These are phyloP conservation scores for Fusarium chaquense DNA, from an alignment of 2,329 filamentous ascomycete species.

Conservation along the genomic window DNA sequence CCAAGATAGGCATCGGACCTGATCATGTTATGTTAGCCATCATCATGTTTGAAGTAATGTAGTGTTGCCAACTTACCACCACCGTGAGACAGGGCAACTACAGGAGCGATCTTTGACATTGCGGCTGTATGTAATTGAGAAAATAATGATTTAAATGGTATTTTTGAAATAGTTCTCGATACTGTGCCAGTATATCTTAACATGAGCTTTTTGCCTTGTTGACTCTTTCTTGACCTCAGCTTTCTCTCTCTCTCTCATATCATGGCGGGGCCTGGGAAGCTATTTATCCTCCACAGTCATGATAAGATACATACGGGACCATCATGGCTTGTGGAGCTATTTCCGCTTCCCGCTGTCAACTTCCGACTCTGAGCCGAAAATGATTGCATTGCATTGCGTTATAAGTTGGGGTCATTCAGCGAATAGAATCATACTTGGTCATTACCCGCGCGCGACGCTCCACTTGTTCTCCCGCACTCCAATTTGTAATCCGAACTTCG, in stretches of 20 bases:
- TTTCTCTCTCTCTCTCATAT: background rate
- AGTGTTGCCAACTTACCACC: constrained; percentile 53
- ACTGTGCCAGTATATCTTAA: constrained; percentile 13
- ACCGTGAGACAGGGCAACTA: constrained; percentile 63
- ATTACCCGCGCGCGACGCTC: constrained; percentile 49
- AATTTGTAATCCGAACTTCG: constrained; percentile 39
- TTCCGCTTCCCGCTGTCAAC: constrained; percentile 27
- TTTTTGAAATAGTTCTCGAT: constrained; percentile 18
- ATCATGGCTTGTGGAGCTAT: constrained; percentile 41
- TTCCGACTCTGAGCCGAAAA: constrained; percentile 20
- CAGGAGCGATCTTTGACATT: constrained; percentile 58
- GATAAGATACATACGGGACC: constrained; percentile 22
- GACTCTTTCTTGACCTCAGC: background rate
- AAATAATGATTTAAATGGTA: background rate
- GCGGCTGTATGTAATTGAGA: constrained; percentile 25
- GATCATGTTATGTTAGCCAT: background rate
- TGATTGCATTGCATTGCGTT: background rate
- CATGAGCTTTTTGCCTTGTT: constrained; percentile 23
- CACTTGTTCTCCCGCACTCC: constrained; percentile 6
- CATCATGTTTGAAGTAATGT: background rate
- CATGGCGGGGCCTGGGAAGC: constrained; percentile 17
- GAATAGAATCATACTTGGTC: constrained; percentile 37
- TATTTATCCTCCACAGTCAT: constrained; percentile 34
- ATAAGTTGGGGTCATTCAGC: background rate
- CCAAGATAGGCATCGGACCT: constrained; percentile 69